Evolutionary conservation across 2,329 filamentous ascomycete genomes (phyloP), one percentile per base, ranked within the genome.

Genomic region (Xylaria multiplex): DNA sequence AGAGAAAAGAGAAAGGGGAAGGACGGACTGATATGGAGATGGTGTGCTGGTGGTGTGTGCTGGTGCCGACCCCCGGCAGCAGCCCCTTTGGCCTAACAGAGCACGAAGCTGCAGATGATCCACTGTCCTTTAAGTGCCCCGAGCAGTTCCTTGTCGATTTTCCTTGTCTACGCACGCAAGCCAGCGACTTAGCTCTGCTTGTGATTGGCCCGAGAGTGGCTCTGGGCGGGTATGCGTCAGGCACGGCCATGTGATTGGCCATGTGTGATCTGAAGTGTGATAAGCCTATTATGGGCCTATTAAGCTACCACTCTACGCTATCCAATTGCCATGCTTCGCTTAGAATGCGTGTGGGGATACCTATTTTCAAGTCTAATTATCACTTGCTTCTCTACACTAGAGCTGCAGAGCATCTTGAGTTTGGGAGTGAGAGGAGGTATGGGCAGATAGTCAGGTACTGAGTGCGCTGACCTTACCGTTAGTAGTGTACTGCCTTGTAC

Each of bases 11-110:
- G 49, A 48, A 45, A 55, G 54, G 52, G 69, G 54, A 69, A 57
- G 69, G 65, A 69, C 64, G 62, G 62, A 69, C 63, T 62, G 64
- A 72, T 67, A 65, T 64, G 65, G 63, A 64, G 62, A 56, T 52
- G 53, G 27, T 53, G 59, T 35, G 54, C 30, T 62, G 46, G 63
- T 32, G 37, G 27, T 27, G 49, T 53, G 59, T 35, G 54, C 30
- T 62, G 46, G 63, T 32, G 37, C 22, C 30, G 42, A 27, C 58
- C 60, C 46, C 68, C 53, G 32, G 32, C 53, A 42, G 22, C 19
- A 32, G 37, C 64, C 62, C 59, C 64, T 27, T 27, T 66, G 55
- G 42, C 27, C 40, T 22, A 62, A 63, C 43, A 59, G 59, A 59
- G 62, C 57, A 63, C 43, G 56, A 64, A 59, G 62, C 57, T 58